A percentile compares a stretch with the other conserved stretches of the same genome.
Conservation (phyloP, 768 basidiomycete genomes). For the Pisolithus microcarpus region DNA sequence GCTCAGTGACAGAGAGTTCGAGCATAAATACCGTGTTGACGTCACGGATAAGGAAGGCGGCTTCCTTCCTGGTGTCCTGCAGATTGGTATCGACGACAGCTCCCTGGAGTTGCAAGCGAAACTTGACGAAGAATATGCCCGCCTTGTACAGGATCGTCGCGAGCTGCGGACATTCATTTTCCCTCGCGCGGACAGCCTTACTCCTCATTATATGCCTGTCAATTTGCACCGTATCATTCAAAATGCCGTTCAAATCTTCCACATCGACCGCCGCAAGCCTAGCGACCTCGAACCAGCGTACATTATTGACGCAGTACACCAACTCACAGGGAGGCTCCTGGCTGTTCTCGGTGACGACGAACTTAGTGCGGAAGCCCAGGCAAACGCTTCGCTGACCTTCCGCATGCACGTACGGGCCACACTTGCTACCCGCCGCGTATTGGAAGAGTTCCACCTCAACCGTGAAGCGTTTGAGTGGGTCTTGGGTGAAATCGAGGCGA, state of each 20-base stretch:
- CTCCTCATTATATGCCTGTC: conserved; percentile 86
- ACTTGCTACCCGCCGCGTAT: conserved; percentile 77
- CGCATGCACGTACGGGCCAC: conserved; percentile 88
- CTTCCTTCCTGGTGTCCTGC: conserved; percentile 72
- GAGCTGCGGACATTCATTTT: conserved; percentile 80
- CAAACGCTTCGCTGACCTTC: conserved; percentile 88
- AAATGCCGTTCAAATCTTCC: conserved; percentile 94
- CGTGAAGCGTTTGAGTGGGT: conserved; percentile 98
- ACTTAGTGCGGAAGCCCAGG: conserved; percentile 71
- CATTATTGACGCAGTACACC: conserved; percentile 73
- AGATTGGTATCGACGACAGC: conserved; percentile 81
- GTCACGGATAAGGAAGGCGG: conserved; percentile 78
- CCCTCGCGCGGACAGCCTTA: conserved; percentile 60
- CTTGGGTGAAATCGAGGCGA: conserved; percentile 86
- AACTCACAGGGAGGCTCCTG: conserved; percentile 67
- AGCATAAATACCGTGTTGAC: conserved; percentile 91
- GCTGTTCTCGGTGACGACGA: conserved; percentile 83
- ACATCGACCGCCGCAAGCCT: conserved; percentile 89
- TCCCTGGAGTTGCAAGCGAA: conserved; percentile 77
- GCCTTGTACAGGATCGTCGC: conserved; percentile 66
- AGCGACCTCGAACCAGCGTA: conserved; percentile 86
- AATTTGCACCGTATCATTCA: conserved; percentile 93
- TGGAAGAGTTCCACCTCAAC: conserved; percentile 85
- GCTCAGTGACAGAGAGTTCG: conserved; percentile 75
- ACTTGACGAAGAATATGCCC: conserved; percentile 71